Evolutionary conservation across 352 stramenopile species (phyloP).

Genomic region (Pythium biforme): DNA sequence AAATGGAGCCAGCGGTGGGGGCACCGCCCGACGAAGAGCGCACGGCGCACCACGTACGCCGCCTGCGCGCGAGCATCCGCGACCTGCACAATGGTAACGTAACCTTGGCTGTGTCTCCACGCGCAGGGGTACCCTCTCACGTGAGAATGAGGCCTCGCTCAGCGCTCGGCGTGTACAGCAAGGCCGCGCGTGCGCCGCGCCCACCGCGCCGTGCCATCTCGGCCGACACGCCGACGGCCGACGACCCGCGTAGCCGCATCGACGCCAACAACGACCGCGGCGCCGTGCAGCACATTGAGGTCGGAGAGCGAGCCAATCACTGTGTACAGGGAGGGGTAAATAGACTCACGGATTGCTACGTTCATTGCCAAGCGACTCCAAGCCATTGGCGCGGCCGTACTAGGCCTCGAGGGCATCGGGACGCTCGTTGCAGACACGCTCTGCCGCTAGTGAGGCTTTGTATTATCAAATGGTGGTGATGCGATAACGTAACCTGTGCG

Average conservation of each 20-base stretch:
- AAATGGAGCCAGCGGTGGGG: background rate
- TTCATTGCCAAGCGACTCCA: conserved; percentile 35
- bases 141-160: background rate
- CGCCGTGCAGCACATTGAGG: conserved; percentile 41
- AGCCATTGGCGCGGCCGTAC: conserved; percentile 33
- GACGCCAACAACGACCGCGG: conserved; percentile 50
- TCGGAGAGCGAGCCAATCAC: background rate
- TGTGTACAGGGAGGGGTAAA: background rate
- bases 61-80: conserved; percentile 35
- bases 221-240: conserved; percentile 10
- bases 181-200: conserved; percentile 17
- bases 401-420: conserved; percentile 48
- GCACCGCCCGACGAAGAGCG: conserved; percentile 15
- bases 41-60: conserved; percentile 34
- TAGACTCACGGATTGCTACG: too few relatives aligned
- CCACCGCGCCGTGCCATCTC: conserved; percentile 12
- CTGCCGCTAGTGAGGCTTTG: conserved; percentile 37
- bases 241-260: conserved; percentile 40
- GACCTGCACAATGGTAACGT: conserved; percentile 38
- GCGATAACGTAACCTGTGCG: background rate
- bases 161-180: conserved; percentile 30
- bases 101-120: background rate
- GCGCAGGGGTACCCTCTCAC: background rate
- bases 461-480: too few relatives aligned
- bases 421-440: conserved; percentile 40